Evolutionary conservation across 176 grass and related monocot species (phyloP).

Genomic region (Eragrostis curvula): DNA sequence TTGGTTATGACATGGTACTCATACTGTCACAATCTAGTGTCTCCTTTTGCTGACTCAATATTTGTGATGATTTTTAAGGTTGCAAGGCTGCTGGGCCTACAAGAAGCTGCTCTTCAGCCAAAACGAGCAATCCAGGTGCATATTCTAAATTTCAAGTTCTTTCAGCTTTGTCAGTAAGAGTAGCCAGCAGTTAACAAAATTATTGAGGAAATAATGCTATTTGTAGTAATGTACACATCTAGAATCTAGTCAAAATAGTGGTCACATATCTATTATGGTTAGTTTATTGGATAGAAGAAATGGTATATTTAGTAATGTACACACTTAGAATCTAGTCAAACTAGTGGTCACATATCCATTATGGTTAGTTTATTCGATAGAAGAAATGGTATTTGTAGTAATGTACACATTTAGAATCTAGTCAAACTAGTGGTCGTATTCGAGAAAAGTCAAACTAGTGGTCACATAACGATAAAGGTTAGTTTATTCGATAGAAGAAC

Average conservation of each 20-base stretch:
- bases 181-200: neutral
- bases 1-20: neutral
- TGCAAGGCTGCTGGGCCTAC: slow-evolving; percentile 72
- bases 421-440: neutral
- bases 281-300: neutral
- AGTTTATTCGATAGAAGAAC: neutral
- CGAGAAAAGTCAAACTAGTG: neutral
- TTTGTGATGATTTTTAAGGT: slow-evolving; percentile 52
- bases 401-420: neutral
- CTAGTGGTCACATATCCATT: neutral
- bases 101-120: slow-evolving; percentile 76
- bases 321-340: neutral
- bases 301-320: neutral
- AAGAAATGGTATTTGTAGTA: neutral
- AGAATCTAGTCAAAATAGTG: neutral
- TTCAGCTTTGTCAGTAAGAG: neutral
- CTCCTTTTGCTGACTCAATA: neutral
- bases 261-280: neutral
- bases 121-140: slow-evolving; percentile 94
- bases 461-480: neutral
- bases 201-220: neutral
- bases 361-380: no score
- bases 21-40: neutral
- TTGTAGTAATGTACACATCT: neutral
- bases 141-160: slow-evolving; percentile 28